These are phyloP conservation scores for Solanum pinnatisectum DNA, from an alignment of 257 asterid genomes.

Conservation along the genomic window DNA sequence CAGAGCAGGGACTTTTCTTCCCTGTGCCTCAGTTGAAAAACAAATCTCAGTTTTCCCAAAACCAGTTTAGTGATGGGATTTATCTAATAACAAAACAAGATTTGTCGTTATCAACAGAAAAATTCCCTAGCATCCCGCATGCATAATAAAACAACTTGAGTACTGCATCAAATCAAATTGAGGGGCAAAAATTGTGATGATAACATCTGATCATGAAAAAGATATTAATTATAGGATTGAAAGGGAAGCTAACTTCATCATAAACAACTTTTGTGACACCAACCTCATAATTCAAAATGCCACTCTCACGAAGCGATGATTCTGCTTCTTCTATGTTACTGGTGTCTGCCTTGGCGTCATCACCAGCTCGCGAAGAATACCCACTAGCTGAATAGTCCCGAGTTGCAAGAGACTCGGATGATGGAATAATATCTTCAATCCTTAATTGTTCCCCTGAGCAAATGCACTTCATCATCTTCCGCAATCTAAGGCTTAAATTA, in stretches of 20 bases:
- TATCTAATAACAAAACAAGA: neutral
- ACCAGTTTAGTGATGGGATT: neutral
- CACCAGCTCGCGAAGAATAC: constrained; percentile 76
- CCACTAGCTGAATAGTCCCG: constrained; percentile 92
- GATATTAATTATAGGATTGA: neutral
- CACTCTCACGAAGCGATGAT: constrained; percentile 88
- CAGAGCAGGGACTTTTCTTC: neutral
- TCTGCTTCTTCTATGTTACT: constrained; percentile 96
- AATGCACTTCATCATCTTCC: constrained; percentile 92
- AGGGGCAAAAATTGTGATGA: too few species aligned
- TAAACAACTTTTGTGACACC: neutral
- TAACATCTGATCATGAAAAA: neutral
- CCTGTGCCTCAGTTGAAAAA: neutral
- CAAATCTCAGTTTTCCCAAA: neutral
- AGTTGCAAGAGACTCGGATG: constrained; percentile 89
- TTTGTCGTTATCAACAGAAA: neutral
- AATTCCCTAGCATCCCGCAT: neutral
- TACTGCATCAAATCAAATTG: neutral
- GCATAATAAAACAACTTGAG: neutral
- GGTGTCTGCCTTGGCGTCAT: constrained; percentile 53
- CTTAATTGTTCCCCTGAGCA: constrained; percentile 78
- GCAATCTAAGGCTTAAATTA: constrained; percentile 28
- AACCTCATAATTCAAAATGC: constrained; percentile 84
- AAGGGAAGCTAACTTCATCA: neutral
- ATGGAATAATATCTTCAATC: constrained; percentile 60